Conservation (phyloP, 2,329 filamentous ascomycete genomes). For the Penicillium expansum region DNA sequence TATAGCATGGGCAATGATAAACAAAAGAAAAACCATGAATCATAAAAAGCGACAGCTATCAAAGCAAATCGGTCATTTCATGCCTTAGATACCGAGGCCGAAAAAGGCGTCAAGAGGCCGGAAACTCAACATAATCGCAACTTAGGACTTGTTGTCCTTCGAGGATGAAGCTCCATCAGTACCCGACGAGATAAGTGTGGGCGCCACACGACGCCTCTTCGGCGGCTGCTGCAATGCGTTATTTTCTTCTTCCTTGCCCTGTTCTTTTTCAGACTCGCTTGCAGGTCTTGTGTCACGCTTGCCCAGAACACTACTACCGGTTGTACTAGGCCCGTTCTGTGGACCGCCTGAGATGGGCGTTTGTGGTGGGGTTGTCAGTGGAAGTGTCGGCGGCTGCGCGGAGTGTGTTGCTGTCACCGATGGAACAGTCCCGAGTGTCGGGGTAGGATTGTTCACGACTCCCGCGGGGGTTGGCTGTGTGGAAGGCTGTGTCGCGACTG, state of each 20-base stretch:
- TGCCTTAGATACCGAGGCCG: not conserved
- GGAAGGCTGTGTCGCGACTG: conserved; percentile 63
- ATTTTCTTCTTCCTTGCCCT: conserved; percentile 43
- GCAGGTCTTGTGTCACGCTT: conserved; percentile 47
- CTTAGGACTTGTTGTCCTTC: conserved; percentile 7
- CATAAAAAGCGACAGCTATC: conserved; percentile 11
- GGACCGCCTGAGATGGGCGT: conserved; percentile 62
- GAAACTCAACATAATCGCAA: not conserved
- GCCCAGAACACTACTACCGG: conserved; percentile 53
- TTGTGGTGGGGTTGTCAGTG: conserved; percentile 85
- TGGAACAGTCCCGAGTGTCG: conserved; percentile 74
- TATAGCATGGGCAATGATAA: conserved; percentile 6
- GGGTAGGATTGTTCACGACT: conserved; percentile 72
- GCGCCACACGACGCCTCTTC: conserved; percentile 70
- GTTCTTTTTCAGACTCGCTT: conserved; percentile 48
- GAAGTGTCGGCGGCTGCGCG: conserved; percentile 51
- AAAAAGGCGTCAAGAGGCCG: not conserved
- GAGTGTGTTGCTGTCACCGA: conserved; percentile 72
- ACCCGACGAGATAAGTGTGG: conserved; percentile 55
- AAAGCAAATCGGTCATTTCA: not conserved
- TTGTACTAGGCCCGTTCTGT: conserved; percentile 52
- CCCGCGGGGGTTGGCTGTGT: conserved; percentile 39
- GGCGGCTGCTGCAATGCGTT: conserved; percentile 46
- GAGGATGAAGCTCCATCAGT: conserved; percentile 15
- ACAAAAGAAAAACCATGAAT: conserved; percentile 22